phyloP scores from a whole-genome alignment of 1,284 basidiomycete genomes.

The Trametes sp. region DNA sequence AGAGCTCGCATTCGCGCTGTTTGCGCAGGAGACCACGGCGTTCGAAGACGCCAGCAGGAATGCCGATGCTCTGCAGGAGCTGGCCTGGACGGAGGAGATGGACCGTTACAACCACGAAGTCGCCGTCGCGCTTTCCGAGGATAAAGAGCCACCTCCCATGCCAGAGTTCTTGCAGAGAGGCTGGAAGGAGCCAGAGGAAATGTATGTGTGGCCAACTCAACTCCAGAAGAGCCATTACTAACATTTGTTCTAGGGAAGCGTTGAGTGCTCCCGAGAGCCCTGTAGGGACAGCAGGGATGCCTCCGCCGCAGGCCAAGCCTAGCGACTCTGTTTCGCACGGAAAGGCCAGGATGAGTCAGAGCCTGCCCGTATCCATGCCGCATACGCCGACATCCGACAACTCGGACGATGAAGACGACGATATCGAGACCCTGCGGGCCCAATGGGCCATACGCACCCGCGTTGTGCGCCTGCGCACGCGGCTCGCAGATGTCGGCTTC shows the following conservation, averaged over 20 bases:
- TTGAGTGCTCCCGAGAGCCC: too few species aligned
- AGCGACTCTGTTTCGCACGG: too few species aligned
- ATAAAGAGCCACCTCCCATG: constrained; percentile 23
- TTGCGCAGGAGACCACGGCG: constrained; percentile 30
- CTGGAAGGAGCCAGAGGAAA: not conserved
- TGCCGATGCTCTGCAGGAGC: constrained; percentile 26
- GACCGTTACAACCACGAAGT: constrained; percentile 31
- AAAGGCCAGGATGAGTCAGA: too few species aligned
- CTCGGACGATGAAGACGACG: not conserved
- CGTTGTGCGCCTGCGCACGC: not conserved
- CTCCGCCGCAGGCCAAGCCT: too few species aligned
- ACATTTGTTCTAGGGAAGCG: not conserved
- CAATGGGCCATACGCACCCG: not conserved
- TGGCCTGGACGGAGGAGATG: constrained; percentile 29
- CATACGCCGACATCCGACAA: too few species aligned
- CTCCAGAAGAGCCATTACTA: not conserved
- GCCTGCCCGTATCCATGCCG: too few species aligned
- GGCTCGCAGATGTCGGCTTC: not conserved
- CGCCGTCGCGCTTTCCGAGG: constrained; percentile 33
- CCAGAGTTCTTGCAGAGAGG: not conserved
- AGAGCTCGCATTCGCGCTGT: constrained; percentile 32
- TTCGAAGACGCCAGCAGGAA: constrained; percentile 10
- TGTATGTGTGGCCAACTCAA: not conserved
- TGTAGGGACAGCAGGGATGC: too few species aligned
- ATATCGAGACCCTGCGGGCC: not conserved